Base-by-base conservation (phyloP, 805 yeast genomes). In the Lipomyces sp. region DNA sequence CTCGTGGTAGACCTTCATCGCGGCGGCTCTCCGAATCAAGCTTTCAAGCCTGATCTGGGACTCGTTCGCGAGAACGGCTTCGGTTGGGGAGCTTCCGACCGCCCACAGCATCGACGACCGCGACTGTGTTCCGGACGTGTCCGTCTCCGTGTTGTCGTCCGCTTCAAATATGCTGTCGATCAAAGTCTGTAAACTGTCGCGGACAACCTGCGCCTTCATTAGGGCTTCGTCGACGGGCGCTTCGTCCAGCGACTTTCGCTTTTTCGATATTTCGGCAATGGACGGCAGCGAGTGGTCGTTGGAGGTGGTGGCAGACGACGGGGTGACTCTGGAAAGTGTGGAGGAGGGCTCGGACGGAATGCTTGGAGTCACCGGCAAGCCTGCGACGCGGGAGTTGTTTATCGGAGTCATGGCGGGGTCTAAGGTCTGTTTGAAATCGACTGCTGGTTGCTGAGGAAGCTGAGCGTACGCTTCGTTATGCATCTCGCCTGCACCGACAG, bases 91-190 rank as follows among this genome's bases (percentile, higher is more conserved):
- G 2, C 37, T 33, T 4, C 32, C 52, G 5, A 43, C 45, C 6
- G 29, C 42, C 56, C 58, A 51, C 3, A 51, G 19, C 7, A 39
- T n/a, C 31, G 57, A 44, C 8, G 18, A 10, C 4, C 37, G 29
- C 6, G 40, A 38, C 21, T 24, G 19, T 1, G 23, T 32, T 3
- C 48, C 53, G 14, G 59, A 55, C 4, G 59, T 55, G 19, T 55
- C 59, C 14, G n/a, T 18, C 13, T 34, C 58, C 10, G 16, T 19
- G 16, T 48, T 35, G 35, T 53, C 59, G 31, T 55, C 59, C 0
- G 58, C 57, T 35, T 54, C 55, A 39, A 55, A 49, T 6, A 55
- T 35, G 22, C 10, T 18, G 7, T 43, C 52, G 35, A 55, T 49
- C 22, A 55, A 4, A 23, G 19, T 24, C 40, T 53, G 40, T 6